These are phyloP conservation scores for Xylaria acuta DNA, from an alignment of 495 filamentous ascomycete species.

Conservation along the genomic window DNA sequence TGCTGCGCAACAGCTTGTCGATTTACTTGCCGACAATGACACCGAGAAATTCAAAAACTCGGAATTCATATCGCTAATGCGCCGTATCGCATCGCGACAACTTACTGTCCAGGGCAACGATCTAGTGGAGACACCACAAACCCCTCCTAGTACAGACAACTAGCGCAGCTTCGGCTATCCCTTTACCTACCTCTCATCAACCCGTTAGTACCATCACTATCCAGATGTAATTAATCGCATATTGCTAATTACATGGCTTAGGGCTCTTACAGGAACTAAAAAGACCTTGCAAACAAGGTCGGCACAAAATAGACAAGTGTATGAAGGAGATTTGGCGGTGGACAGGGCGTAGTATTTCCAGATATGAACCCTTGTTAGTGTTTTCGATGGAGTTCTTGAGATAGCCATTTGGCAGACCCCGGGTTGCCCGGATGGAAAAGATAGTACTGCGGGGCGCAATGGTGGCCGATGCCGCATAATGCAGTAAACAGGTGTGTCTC, in stretches of 20 bases:
- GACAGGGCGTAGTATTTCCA: not conserved
- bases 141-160: not conserved
- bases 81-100: conserved; percentile 46
- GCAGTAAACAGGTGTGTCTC: not conserved
- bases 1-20: conserved; percentile 48
- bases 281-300: not conserved
- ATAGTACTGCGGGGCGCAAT: not conserved
- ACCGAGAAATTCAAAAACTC: conserved; percentile 54
- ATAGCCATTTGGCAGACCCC: not conserved
- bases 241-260: not conserved
- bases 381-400: not conserved
- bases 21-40: conserved; percentile 44
- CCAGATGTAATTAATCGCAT: not conserved
- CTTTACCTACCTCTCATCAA: not conserved
- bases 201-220: not conserved
- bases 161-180: not conserved
- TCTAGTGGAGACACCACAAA: conserved; percentile 40
- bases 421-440: not conserved
- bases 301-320: too few species aligned
- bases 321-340: not conserved
- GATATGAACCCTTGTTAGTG: not conserved
- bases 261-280: not conserved
- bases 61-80: conserved; percentile 51
- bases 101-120: conserved; percentile 47
- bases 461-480: not conserved